Percentiles rank a stretch among this genome's conserved stretches.
phyloP scores from a whole-genome alignment of 176 grass and related monocot species.

The Themeda triandra region DNA sequence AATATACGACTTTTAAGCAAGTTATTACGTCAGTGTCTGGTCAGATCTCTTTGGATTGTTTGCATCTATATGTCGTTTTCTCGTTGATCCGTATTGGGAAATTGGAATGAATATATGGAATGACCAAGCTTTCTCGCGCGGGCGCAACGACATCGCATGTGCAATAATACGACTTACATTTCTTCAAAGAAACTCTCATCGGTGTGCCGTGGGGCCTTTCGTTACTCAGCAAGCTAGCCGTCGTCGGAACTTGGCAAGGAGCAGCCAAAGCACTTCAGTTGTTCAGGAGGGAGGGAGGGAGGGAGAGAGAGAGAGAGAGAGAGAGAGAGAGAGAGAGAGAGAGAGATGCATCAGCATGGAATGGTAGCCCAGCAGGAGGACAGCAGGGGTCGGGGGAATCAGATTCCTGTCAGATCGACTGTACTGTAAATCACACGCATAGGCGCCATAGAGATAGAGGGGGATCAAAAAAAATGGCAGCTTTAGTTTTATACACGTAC shows the following conservation, averaged over 20 bases:
- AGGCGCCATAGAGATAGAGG: slow-evolving; percentile 15
- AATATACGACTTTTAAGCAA: too few relatives aligned
- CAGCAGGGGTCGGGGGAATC: slow-evolving; percentile 51
- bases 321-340: background rate
- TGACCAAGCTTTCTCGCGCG: too few relatives aligned
- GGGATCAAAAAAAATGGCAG: slow-evolving; percentile 48
- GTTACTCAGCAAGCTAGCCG: too few relatives aligned
- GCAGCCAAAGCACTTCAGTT: background rate
- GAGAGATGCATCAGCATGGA: background rate
- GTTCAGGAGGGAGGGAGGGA: too few relatives aligned
- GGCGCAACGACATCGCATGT: too few relatives aligned
- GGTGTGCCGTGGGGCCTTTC: background rate
- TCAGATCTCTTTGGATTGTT: background rate
- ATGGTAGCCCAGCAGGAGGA: slow-evolving; percentile 7
- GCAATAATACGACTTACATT: background rate
- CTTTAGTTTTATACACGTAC: slow-evolving; percentile 33
- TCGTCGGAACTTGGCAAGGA: background rate
- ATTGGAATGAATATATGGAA: slow-evolving; percentile 2
- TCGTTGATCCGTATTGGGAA: slow-evolving; percentile 27
- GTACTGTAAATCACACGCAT: slow-evolving; percentile 55
- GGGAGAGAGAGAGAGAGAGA: too few relatives aligned
- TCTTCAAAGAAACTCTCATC: background rate
- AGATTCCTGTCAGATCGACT: slow-evolving; percentile 60
- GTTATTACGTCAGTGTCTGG: background rate
- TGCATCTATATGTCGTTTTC: background rate